These are phyloP conservation scores for Phytophthora fragariaefolia DNA, from an alignment of 352 stramenopile genomes.

Conservation along the genomic window DNA sequence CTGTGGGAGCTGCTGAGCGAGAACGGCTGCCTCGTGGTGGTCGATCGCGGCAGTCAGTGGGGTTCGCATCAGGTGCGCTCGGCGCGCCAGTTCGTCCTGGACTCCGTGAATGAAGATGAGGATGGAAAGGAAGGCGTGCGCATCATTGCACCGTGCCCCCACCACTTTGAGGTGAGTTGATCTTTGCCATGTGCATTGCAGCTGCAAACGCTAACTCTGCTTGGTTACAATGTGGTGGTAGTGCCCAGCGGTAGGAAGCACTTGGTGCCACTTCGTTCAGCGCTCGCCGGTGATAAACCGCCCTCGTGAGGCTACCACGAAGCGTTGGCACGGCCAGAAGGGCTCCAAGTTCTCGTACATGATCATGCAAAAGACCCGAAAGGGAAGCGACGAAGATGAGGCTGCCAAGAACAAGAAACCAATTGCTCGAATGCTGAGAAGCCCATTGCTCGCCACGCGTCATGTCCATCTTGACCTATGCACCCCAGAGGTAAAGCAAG, in stretches of 20 bases:
- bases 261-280: constrained; percentile 90
- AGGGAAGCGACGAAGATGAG: constrained; percentile 25
- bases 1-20: constrained; percentile 85
- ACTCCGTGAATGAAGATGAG: constrained; percentile 58
- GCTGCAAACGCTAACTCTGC: background rate
- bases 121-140: constrained; percentile 38
- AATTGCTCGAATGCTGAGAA: constrained; percentile 71
- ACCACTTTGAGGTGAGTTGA: constrained; percentile 65
- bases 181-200: background rate
- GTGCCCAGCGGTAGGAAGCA: constrained; percentile 72
- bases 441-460: constrained; percentile 72
- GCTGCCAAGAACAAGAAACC: constrained; percentile 38
- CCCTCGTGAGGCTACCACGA: constrained; percentile 75
- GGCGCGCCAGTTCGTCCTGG: constrained; percentile 85
- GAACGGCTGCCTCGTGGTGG: constrained; percentile 72
- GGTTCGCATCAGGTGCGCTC: constrained; percentile 85
- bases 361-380: constrained; percentile 73
- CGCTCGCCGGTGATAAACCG: constrained; percentile 73
- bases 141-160: constrained; percentile 80
- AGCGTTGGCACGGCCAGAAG: constrained; percentile 87
- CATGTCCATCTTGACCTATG: constrained; percentile 87
- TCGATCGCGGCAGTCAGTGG: constrained; percentile 84
- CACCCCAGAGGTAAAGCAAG: constrained; percentile 60
- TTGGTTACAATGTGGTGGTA: constrained; percentile 16
- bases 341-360: constrained; percentile 90